Conservation (phyloP, 495 filamentous ascomycete species). For the Penicillium goetzii region DNA sequence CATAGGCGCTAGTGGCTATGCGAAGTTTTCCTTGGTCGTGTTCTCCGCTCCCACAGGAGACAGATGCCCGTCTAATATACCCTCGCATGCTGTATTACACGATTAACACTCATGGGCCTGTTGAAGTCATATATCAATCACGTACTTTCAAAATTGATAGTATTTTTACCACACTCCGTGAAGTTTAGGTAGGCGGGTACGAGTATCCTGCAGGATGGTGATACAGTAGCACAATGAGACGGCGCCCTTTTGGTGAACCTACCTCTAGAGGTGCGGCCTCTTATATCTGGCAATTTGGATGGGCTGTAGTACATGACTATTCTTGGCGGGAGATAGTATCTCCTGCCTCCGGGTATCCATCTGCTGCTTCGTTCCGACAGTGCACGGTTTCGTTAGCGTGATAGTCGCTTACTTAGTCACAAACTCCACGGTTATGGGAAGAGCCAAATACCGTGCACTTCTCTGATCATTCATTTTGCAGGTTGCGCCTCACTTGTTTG, state of each 20-base stretch:
- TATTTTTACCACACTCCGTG: not conserved
- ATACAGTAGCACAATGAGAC: not conserved
- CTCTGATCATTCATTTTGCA: too few species aligned
- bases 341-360: constrained; percentile 19
- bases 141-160: not conserved
- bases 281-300: not conserved
- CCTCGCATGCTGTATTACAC: not conserved
- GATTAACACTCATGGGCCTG: not conserved
- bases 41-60: not conserved
- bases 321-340: not conserved
- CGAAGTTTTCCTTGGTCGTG: not conserved
- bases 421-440: too few species aligned
- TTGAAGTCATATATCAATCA: not conserved
- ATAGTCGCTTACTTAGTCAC: too few species aligned
- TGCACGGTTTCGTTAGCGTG: too few species aligned
- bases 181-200: not conserved
- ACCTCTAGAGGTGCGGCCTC: not conserved
- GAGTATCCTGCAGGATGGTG: not conserved
- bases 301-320: too few species aligned
- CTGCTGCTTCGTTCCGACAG: too few species aligned
- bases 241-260: not conserved
- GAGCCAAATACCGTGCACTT: too few species aligned
- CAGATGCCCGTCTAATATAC: not conserved
- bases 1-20: not conserved
- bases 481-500: too few species aligned